Percentiles rank a stretch among this genome's conserved stretches.
These are phyloP conservation scores for Clonostachys chloroleuca DNA, from an alignment of 2,329 filamentous ascomycete species.

Conservation along the genomic window DNA sequence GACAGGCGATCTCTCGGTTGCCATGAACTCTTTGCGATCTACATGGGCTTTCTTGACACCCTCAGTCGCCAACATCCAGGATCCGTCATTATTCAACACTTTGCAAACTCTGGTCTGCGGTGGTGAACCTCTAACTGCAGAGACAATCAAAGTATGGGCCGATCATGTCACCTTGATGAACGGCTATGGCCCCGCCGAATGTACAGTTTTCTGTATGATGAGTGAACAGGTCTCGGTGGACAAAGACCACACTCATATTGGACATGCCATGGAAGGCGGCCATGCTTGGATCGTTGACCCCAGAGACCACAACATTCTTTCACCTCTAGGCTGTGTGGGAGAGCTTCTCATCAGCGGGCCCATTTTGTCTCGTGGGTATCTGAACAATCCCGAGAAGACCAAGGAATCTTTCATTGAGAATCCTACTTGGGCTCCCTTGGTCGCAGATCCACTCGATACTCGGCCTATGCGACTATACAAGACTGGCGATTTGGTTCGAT, in stretches of 20 bases:
- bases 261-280: slow-evolving; percentile 1
- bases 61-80: slow-evolving; percentile 7
- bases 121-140: slow-evolving; percentile 22
- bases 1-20: slow-evolving; percentile 3
- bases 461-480: slow-evolving; percentile 26
- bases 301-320: slow-evolving; percentile 5
- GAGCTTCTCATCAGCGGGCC: slow-evolving; percentile 18
- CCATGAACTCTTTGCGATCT: slow-evolving; percentile 6
- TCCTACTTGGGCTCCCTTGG: neutral
- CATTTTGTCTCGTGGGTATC: slow-evolving; percentile 38
- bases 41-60: slow-evolving; percentile 7
- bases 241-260: slow-evolving; percentile 1
- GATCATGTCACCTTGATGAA: slow-evolving; percentile 3
- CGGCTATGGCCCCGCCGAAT: slow-evolving; percentile 11
- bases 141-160: slow-evolving; percentile 9
- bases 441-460: neutral
- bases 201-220: neutral
- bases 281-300: slow-evolving; percentile 9
- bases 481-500: slow-evolving; percentile 40
- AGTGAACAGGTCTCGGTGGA: slow-evolving; percentile 19
- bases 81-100: slow-evolving; percentile 2
- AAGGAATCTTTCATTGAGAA: slow-evolving; percentile 5
- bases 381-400: slow-evolving; percentile 26
- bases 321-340: slow-evolving; percentile 4
- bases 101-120: slow-evolving; percentile 8